Conservation (phyloP, 2,329 filamentous ascomycete genomes). For the Knoxdaviesia capensis region DNA sequence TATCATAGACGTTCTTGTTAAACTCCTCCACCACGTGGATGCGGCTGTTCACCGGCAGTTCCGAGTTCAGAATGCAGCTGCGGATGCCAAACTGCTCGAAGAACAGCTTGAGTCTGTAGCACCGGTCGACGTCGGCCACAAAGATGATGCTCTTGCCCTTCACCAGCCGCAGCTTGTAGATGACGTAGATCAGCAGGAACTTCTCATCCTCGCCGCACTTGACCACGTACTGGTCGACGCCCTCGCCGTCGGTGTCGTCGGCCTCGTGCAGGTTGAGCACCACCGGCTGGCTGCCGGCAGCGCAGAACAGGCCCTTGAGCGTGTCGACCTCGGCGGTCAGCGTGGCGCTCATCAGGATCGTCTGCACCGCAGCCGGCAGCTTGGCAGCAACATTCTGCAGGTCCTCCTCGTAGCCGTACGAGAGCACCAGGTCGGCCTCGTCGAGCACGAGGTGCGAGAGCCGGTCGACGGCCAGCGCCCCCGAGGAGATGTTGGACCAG, state of each 20-base stretch:
- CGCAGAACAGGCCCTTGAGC: conserved; percentile 66
- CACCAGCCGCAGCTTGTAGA: conserved; percentile 56
- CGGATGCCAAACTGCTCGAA: conserved; percentile 93
- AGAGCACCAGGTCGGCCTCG: conserved; percentile 82
- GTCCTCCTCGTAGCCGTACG: conserved; percentile 87
- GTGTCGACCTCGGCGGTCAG: conserved; percentile 73
- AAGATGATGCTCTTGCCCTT: conserved; percentile 65
- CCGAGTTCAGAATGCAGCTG: conserved; percentile 83
- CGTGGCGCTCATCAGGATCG: conserved; percentile 84
- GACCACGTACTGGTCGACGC: conserved; percentile 72
- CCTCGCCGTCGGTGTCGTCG: conserved; percentile 54
- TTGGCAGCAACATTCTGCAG: conserved; percentile 58
- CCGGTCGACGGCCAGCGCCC: conserved; percentile 45
- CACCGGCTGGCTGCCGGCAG: conserved; percentile 38
- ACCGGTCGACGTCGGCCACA: conserved; percentile 69
- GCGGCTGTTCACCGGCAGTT: conserved; percentile 79
- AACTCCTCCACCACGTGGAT: conserved; percentile 95
- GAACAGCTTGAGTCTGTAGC: conserved; percentile 84
- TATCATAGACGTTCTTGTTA: conserved; percentile 91
- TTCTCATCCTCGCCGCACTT: conserved; percentile 94
- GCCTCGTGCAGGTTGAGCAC: conserved; percentile 61
- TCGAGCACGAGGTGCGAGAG: conserved; percentile 73
- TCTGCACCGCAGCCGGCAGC: conserved; percentile 72
- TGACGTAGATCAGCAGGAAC: conserved; percentile 50
- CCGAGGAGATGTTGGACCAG: conserved; percentile 47